phyloP scores from a whole-genome alignment of 768 basidiomycete species.

The Leccinum variicolor region DNA sequence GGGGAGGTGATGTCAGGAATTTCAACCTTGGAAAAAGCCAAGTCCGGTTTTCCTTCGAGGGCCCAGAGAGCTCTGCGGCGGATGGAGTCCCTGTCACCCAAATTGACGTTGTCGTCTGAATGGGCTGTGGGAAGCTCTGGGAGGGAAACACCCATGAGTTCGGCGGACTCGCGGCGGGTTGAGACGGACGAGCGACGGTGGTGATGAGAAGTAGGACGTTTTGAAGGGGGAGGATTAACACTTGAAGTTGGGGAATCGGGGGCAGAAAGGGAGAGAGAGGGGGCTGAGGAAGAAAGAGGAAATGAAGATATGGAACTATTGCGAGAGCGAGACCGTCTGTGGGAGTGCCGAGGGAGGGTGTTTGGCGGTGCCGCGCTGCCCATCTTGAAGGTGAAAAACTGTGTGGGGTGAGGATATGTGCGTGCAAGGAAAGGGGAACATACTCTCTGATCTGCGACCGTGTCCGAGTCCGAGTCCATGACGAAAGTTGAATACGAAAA shows the following conservation, averaged over 20 bases:
- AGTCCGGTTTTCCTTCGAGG: constrained; percentile 78
- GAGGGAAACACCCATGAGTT: constrained; percentile 81
- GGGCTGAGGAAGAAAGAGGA: constrained; percentile 40
- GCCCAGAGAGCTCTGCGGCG: constrained; percentile 82
- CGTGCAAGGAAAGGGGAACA: background rate
- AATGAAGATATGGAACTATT: constrained; percentile 49
- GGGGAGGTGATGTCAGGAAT: constrained; percentile 74
- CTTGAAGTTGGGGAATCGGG: constrained; percentile 34
- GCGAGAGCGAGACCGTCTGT: constrained; percentile 60
- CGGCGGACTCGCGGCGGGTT: constrained; percentile 85
- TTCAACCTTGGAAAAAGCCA: constrained; percentile 72
- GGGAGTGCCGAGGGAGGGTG: constrained; percentile 32
- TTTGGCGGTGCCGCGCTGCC: constrained; percentile 41
- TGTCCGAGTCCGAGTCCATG: constrained; percentile 37
- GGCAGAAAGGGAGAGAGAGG: constrained; percentile 35
- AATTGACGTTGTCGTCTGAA: constrained; percentile 64
- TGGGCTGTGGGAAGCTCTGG: constrained; percentile 60
- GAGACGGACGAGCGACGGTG: constrained; percentile 84
- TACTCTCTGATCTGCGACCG: constrained; percentile 44
- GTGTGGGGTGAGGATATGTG: background rate
- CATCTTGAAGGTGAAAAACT: constrained; percentile 77
- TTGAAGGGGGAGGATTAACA: constrained; percentile 29
- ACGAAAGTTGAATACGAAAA: constrained; percentile 3
- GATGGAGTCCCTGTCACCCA: constrained; percentile 74
- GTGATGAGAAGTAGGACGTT: constrained; percentile 74